Base-by-base conservation (phyloP, 2,329 filamentous ascomycete species). In the Verticillium albo-atrum region DNA sequence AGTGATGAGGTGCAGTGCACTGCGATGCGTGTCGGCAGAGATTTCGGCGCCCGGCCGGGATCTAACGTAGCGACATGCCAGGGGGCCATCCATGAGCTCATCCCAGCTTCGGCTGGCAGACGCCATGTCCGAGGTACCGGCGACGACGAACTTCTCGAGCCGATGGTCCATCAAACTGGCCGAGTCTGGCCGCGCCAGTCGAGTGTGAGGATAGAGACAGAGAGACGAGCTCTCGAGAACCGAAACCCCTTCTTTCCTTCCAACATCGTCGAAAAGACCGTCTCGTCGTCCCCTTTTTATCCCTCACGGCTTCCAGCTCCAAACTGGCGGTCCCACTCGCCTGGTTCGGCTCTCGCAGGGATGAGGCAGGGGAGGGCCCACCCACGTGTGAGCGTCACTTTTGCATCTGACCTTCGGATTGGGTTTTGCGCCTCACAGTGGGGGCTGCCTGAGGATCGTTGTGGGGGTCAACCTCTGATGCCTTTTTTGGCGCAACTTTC, bases 311-410 rank as follows among this genome's bases (percentile, higher is more conserved):
- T 42, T 57, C 26, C 27, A 26, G 32, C 4, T 51, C 55, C 26
- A 50, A 50, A 50, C 14, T 52, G 27, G 55, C 9, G 42, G 37
- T 56, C 54, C 54, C 54, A 56, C 54, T 32, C 55, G 27, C n/a
- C 55, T 57, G 55, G 55, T 30, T 57, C 55, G 26, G 27, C 28
- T 32, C 47, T 57, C 55, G 27, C 37, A 23, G 27, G 25, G 27
- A 51, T 37, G 59, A 61, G 50, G 42, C 26, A 23, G 27, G 25
- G 27, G 27, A 30, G 59, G 62, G 54, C 56, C 62, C 62, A 64
- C 62, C 62, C 62, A 63, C 62, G 62, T 64, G 61, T 56, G 59
- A 63, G 59, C 55, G 42, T 57, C 55, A 57, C 55, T 20, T 51
- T 42, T 34, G 55, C 57, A 32, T 20, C 52, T 25, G 61, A 54